Percentiles rank a stretch among this genome's conserved stretches.
phyloP scores from a whole-genome alignment of 2,329 filamentous ascomycete genomes.

The Alternaria novae-zelandiae region DNA sequence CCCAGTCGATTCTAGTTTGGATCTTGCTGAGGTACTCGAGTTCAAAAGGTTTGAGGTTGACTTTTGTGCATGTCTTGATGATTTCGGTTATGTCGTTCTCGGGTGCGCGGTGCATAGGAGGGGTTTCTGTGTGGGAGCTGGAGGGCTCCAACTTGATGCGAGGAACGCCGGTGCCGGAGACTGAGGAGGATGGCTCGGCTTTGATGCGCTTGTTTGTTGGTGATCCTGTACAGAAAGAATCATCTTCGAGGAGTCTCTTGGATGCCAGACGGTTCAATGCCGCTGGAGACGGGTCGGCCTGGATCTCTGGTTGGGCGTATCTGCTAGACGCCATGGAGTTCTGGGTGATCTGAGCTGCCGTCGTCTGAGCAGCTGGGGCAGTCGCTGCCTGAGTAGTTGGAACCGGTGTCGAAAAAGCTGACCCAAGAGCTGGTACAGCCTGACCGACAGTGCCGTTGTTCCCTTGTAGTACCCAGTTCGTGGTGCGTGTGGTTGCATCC shows the following conservation, averaged over 20 bases:
- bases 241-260: background rate
- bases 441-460: background rate
- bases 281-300: background rate
- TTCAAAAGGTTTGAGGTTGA: background rate
- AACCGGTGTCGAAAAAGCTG: background rate
- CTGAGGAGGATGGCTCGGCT: background rate
- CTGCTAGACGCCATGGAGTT: background rate
- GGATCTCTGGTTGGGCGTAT: background rate
- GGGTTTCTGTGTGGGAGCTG: background rate
- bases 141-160: background rate
- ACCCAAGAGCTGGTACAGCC: background rate
- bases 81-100: background rate
- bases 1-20: background rate
- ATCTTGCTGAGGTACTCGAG: background rate
- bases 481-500: background rate
- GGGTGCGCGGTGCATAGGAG: background rate
- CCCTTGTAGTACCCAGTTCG: background rate
- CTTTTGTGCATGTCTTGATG: no score
- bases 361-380: background rate
- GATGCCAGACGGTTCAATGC: background rate
- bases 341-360: background rate
- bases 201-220: background rate
- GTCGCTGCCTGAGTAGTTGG: background rate
- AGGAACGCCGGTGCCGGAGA: background rate
- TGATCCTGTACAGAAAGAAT: background rate